Evolutionary conservation across 75 land plant genomes (phyloP), one percentile per base, ranked within the genome.

Genomic region (Azolla pinnata): DNA sequence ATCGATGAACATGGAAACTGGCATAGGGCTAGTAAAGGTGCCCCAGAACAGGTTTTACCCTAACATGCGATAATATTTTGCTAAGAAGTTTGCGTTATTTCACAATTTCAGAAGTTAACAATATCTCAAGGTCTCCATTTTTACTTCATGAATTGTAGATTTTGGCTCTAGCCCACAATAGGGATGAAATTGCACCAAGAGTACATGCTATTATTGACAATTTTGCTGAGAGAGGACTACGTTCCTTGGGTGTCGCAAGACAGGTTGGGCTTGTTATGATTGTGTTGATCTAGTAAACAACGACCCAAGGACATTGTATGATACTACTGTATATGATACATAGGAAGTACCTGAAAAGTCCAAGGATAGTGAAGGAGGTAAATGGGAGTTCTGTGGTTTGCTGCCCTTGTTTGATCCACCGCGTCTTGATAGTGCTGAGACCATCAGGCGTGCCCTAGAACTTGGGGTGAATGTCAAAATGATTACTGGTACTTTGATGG

Each of bases 401-500:
- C 62, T 85, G 68, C 83, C 86, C 14, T 74, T 85, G 26, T 85
- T 85, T 68, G 89, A 85, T 38, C 89, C 86, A 14, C 89, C 89
- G 23, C 75, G 86, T 47, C 89, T 82, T 55, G 89, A 85, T 55
- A 82, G 83, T 70, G 89, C 83, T 17, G 89, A 85, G 64, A 85
- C 89, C 1, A 85, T 85, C 56, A 62, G 78, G n/a, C 46, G 69
- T 0, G 89, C 89, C 10, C 75, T 82, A 25, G 33, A 85, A 46
- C 80, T 85, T 31, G 89, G 89, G 4, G 86, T 85, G 35, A 85
- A 85, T 60, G 87, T 85, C 31, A 85, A 85, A 67, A 85, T 85
- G 89, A 85, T 85, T 61, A 85, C 86, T 7, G 89, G 88, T 68
- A 64, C 3, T 1, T 38, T 7, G 7, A 7, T 14, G 7, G 14